Conservation (phyloP, 2,329 filamentous ascomycete species). For the Fusarium virguliforme region DNA sequence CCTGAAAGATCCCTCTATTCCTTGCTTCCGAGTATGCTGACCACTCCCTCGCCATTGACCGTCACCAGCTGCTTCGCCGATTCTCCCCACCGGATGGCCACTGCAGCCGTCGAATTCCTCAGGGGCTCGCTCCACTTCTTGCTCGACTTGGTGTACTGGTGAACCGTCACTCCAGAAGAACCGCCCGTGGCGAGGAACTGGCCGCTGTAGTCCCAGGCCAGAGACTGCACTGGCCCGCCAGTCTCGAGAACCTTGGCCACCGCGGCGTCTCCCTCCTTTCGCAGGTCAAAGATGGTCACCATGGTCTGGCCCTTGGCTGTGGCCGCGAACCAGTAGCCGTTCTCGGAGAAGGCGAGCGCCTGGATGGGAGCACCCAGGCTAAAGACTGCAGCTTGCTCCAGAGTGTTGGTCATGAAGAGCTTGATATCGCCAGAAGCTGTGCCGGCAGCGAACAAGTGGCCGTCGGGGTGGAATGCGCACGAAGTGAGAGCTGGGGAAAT, state of each 20-base stretch:
- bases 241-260: conserved; percentile 89
- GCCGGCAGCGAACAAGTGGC: conserved; percentile 91
- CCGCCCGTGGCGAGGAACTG: conserved; percentile 92
- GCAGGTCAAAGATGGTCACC: conserved; percentile 91
- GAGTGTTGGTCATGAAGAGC: conserved; percentile 88
- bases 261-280: conserved; percentile 88
- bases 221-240: conserved; percentile 81
- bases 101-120: conserved; percentile 80
- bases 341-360: conserved; percentile 90
- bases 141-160: conserved; percentile 88
- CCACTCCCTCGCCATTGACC: conserved; percentile 80
- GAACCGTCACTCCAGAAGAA: conserved; percentile 84
- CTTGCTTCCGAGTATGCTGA: conserved; percentile 78
- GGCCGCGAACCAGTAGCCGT: conserved; percentile 95
- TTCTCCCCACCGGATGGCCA: conserved; percentile 83
- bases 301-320: conserved; percentile 82
- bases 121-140: conserved; percentile 94
- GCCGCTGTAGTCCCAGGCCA: conserved; percentile 95
- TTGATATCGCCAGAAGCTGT: conserved; percentile 86
- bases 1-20: conserved; percentile 54
- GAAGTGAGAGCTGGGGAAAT: conserved; percentile 75
- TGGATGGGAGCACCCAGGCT: conserved; percentile 78
- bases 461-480: conserved; percentile 94
- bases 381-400: conserved; percentile 84
- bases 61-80: conserved; percentile 82